Base-by-base conservation (phyloP, 2,329 filamentous ascomycete species). In the Amesomyces nigricolor region DNA sequence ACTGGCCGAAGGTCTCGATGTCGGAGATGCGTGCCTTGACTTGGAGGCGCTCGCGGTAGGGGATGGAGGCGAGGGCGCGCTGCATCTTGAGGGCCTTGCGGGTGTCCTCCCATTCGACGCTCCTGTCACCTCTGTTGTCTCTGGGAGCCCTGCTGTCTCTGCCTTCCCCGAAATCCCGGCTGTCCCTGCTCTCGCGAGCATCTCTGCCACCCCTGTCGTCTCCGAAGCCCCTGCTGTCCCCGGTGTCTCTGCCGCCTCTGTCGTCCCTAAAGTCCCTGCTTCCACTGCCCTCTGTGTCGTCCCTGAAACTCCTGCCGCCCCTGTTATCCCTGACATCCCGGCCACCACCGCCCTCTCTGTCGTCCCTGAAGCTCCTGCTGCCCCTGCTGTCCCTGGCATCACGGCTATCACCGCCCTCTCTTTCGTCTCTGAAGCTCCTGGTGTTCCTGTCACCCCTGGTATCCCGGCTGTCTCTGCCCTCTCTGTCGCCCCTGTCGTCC, bases 71-170 rank as follows among this genome's bases (percentile, higher is more conserved):
- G 60, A 97, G 75, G 2, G 88, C 79, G 50, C 85, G 83, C 69
- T 96, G 92, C 92, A 97, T 97, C 74, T 95, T 96, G 70, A 97
- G 77, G 4, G 92, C 91, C 68, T 95, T 91, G 71, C 80, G 72
- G 47, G 78, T 75, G 19, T 75, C 74, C 56, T 73, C 70, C 66
- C 61, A 72, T 69, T 45, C 56, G 63, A 56, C 26, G 57, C 46
- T 57, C 58, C 53, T 51, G 54, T 49, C 62, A 63, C 74, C 62
- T 73, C 65, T 52, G 30, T 29, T 55, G 66, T 59, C 58, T 70
- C 65, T 50, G 35, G 9, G 22, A 13, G 8, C 9, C 11, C 32
- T 45, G 19, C 65, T 57, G 50, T 60, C 60, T 50, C 64, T 61
- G 40, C 55, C 11, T 10, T 35, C 32, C 32, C 6, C 32, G 11